Base-by-base conservation (phyloP, 2,329 filamentous ascomycete species). In the Endoconidiophora laricicola region DNA sequence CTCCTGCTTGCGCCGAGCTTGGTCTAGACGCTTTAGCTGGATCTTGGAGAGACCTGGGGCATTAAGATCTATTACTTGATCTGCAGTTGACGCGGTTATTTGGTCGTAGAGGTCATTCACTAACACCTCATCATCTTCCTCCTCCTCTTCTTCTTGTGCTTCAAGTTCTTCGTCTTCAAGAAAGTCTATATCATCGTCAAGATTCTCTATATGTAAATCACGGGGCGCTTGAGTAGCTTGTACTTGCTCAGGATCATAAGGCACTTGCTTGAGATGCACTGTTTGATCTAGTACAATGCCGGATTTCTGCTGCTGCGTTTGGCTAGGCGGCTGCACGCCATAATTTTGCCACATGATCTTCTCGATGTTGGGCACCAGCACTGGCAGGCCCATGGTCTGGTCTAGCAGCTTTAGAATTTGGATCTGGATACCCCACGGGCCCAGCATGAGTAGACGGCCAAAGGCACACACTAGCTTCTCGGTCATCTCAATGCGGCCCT, bases 401-500 rank as follows among this genome's bases (percentile, higher is more conserved):
- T 86, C 73, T n/a, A 93, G 65, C 18, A 95, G 68, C 38, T 76
- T 75, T 20, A 94, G 71, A 2, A 94, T 69, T 57, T 86, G 77
- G 54, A 82, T 76, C 62, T 74, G 79, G 57, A 91, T 80, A 46
- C 69, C 64, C 16, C 74, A 68, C 9, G 71, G 66, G 14, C 83
- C 78, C 46, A 81, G 66, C 20, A 87, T 65, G n/a, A 96, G 69
- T 2, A 94, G 57, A 36, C 80, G 73, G 4, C 81, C 86, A 84
- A 96, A 94, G 26, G 83, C 72, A 59, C 78, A 81, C 3, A 93
- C 81, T 18, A 96, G 68, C 50, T 76, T 67, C 62, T 91, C 86
- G 58, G 95, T 88, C 18, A 96, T 70, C 45, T 71, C 58, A 14
- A 96, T 57, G 47, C 77, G 69, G 26, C 81, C 86, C 48, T 72